Evolutionary conservation across 805 yeast genomes (phyloP), one percentile per base, ranked within the genome.

Genomic region (Sugiyamaella americana): DNA sequence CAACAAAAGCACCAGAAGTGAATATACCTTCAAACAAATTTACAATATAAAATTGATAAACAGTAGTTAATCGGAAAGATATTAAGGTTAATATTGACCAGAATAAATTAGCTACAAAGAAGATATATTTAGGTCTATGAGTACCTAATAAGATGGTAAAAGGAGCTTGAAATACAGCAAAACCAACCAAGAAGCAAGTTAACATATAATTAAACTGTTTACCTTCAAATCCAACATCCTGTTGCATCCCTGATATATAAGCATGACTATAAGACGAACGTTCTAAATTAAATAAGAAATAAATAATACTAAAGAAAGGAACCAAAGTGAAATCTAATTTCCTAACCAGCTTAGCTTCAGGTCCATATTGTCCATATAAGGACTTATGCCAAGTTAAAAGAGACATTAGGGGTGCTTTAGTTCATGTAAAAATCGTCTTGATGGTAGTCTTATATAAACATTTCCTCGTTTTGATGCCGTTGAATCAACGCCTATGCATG

Each of bases 241-340:
- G 78, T 52, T 73, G 64, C 76, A 82, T 71, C 22, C 84, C 83
- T 11, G 82, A 73, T 32, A 80, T 79, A 58, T 80, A 83, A 1
- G 87, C 87, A 57, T 81, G 47, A 26, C 32, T 36, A 19, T 44
- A 49, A 23, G 37, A 39, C 3, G 24, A 26, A n/a, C 44, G n/a
- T 23, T 48, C 51, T 17, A 39, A 38, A 34, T 44, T 50, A 44
- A 47, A 47, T 36, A 50, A 41, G 45, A 47, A 47, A 32, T 44
- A 51, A 8, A 45, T 51, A n/a, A 49, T 35, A 34, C 48, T 40
- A 47, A 51, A 49, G 24, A 44, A 51, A 5, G 52, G 51, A 30
- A 51, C 19, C 38, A 51, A 21, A 2, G 51, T 35, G 10, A 47
- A 36, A 23, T 50, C 53, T 11, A 50, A 43, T 41, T 50, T 50